These are phyloP conservation scores for Exophiala sp. DNA, from an alignment of 2,329 filamentous ascomycete species.

Conservation along the genomic window DNA sequence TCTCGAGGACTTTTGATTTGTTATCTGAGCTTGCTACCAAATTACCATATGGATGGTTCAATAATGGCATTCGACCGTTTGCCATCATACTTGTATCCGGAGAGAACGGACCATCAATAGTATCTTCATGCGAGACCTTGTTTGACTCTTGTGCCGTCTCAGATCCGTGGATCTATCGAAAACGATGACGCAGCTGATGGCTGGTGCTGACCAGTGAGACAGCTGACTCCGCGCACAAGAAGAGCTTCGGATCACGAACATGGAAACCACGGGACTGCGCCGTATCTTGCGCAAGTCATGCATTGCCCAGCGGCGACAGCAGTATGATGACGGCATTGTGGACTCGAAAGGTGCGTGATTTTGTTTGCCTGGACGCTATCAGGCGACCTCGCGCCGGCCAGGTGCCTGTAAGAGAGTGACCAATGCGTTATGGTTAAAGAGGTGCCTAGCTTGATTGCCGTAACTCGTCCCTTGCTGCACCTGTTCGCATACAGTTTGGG, in stretches of 20 bases:
- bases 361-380: constrained; percentile 8
- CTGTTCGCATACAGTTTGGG: constrained; percentile 12
- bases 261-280: constrained; percentile 11
- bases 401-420: constrained; percentile 4
- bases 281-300: constrained; percentile 13
- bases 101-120: not conserved
- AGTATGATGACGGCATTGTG: constrained; percentile 18
- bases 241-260: not conserved
- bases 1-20: not conserved
- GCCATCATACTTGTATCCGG: not conserved
- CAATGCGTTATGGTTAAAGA: not conserved
- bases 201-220: constrained; percentile 3
- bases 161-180: not conserved
- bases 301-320: not conserved
- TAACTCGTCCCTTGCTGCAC: constrained; percentile 12
- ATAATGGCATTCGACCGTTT: no score
- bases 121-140: not conserved
- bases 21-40: not conserved
- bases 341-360: constrained; percentile 17
- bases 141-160: not conserved
- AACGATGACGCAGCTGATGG: constrained; percentile 13
- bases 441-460: not conserved
- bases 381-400: constrained; percentile 2
- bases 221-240: not conserved
- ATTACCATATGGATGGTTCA: no score